Percentiles rank a stretch among this genome's conserved stretches.
Evolutionary conservation across 805 yeast genomes (phyloP).

Genomic region (Kluyveromyces lactis): DNA sequence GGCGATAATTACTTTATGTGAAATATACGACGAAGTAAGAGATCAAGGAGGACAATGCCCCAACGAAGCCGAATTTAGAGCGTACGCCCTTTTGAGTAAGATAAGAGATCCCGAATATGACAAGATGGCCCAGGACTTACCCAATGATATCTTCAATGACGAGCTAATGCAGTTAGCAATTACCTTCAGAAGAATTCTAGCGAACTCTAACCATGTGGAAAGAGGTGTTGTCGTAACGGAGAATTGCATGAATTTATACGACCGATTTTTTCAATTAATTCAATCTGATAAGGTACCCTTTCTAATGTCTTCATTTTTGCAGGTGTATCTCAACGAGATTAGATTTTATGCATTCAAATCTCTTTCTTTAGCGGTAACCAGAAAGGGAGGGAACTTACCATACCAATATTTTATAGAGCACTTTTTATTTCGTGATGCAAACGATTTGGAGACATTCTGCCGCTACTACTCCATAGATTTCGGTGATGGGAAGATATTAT

Average conservation of each 20-base stretch:
- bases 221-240: conserved; percentile 45
- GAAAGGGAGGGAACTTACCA: conserved; percentile 59
- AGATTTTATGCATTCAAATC: conserved; percentile 66
- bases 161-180: conserved; percentile 61
- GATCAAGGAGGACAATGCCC: conserved; percentile 60
- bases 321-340: conserved; percentile 72
- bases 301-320: conserved; percentile 64
- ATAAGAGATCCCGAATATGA: conserved; percentile 80
- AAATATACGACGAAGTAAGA: conserved; percentile 76
- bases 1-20: conserved; percentile 78
- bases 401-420: conserved; percentile 37
- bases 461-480: conserved; percentile 52
- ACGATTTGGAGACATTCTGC: conserved; percentile 49
- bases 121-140: conserved; percentile 61
- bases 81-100: conserved; percentile 75
- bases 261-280: conserved; percentile 53
- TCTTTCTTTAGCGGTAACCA: conserved; percentile 57
- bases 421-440: conserved; percentile 60
- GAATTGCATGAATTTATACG: conserved; percentile 54
- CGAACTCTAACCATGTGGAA: conserved; percentile 52
- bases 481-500: conserved; percentile 34
- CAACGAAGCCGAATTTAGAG: conserved; percentile 89
- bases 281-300: conserved; percentile 49
- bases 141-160: conserved; percentile 45
- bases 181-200: conserved; percentile 54